Conservation (phyloP, 306 rosid species). For the Argentina anserina region DNA sequence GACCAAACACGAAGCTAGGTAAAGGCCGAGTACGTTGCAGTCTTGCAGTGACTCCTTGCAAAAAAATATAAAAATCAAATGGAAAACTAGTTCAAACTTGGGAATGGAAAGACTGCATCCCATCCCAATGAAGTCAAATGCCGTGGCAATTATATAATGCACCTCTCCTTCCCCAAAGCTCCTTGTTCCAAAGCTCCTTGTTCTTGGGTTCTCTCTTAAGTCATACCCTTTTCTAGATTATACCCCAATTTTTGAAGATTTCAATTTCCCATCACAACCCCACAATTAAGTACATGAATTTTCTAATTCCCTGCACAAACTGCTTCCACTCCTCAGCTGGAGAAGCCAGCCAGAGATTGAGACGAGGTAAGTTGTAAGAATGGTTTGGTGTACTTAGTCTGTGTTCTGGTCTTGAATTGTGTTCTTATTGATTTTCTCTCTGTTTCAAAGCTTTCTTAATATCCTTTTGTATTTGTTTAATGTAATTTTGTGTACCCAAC, state of each 20-base stretch:
- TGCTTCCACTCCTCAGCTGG: slow-evolving; percentile 22
- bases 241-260: not conserved
- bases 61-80: not conserved
- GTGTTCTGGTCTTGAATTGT: not conserved
- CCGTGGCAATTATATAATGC: slow-evolving; percentile 1
- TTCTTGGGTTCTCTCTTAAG: not conserved
- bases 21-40: not conserved
- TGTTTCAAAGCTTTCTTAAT: not conserved
- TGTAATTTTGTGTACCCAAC: not conserved
- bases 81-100: slow-evolving; percentile 1
- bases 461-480: not conserved
- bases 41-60: not conserved
- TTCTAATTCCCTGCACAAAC: slow-evolving; percentile 10
- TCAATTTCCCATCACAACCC: not conserved
- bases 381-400: not conserved
- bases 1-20: not conserved
- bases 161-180: not conserved
- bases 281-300: slow-evolving; percentile 28
- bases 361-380: slow-evolving; percentile 27
- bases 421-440: not conserved
- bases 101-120: not conserved
- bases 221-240: not conserved
- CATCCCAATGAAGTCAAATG: not conserved
- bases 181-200: not conserved
- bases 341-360: slow-evolving; percentile 13